Evolutionary conservation across 2,329 filamentous ascomycete genomes (phyloP).

Genomic region (Teratosphaeria gauchensis): DNA sequence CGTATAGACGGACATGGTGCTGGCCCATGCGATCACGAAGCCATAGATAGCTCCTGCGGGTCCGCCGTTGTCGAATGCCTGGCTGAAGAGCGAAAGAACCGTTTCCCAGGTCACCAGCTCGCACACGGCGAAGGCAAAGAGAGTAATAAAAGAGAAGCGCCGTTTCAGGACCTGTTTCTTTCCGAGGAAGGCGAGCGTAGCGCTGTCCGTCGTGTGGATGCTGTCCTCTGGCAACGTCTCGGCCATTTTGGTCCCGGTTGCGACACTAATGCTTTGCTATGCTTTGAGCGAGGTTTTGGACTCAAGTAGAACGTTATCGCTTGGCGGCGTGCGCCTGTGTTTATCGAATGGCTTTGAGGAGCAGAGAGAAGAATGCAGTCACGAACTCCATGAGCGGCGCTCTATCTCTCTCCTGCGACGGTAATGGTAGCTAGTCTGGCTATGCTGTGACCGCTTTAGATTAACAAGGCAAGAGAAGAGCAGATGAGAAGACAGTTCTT

Average conservation of each 20-base stretch:
- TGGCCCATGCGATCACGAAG: slow-evolving; percentile 43
- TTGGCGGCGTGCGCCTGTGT: neutral
- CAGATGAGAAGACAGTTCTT: neutral
- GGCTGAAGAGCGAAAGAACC: slow-evolving; percentile 34
- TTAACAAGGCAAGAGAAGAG: neutral
- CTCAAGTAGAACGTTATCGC: neutral
- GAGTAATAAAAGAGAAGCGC: slow-evolving; percentile 33
- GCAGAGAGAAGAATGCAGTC: slow-evolving; percentile 23
- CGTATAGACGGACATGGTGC: slow-evolving; percentile 39
- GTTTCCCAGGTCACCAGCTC: slow-evolving; percentile 40
- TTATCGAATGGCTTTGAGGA: slow-evolving; percentile 23
- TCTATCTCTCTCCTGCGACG: neutral
- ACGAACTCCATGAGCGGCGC: slow-evolving; percentile 22
- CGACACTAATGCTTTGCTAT: neutral
- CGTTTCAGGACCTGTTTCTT: slow-evolving; percentile 38
- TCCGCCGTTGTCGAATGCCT: slow-evolving; percentile 36
- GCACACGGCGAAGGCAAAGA: slow-evolving; percentile 37
- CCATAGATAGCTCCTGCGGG: slow-evolving; percentile 43
- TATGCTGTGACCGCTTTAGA: neutral
- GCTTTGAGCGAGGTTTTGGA: neutral
- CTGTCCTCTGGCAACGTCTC: neutral
- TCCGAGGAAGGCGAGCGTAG: slow-evolving; percentile 32
- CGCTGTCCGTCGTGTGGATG: slow-evolving; percentile 23
- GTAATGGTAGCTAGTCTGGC: neutral
- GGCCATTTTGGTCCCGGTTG: neutral